Conservation (phyloP, 306 rosid genomes). For the Parietaria judaica region DNA sequence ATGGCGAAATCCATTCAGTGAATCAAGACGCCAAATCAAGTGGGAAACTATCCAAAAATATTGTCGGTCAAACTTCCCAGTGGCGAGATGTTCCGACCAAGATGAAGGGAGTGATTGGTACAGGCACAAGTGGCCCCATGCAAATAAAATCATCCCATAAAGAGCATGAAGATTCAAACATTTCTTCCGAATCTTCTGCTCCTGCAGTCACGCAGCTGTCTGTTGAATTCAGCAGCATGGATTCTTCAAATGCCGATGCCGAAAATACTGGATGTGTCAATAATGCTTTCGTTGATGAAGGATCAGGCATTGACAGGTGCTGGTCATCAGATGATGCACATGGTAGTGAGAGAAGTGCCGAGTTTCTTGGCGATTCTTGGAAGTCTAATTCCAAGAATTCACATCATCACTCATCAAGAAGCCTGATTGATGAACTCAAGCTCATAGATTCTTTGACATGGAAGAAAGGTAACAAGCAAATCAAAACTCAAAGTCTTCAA, state of each 20-base stretch:
- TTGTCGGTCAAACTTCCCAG: slow-evolving; percentile 28
- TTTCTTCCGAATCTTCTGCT: slow-evolving; percentile 50
- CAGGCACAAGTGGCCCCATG: slow-evolving; percentile 23
- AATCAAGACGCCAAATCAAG: slow-evolving; percentile 27
- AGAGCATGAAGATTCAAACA: slow-evolving; percentile 40
- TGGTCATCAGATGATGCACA: slow-evolving; percentile 43
- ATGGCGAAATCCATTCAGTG: slow-evolving; percentile 15
- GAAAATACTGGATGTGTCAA: slow-evolving; percentile 29
- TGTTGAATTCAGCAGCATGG: slow-evolving; percentile 33
- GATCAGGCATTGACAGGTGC: slow-evolving; percentile 40
- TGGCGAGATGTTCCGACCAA: slow-evolving; percentile 64
- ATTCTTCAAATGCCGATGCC: slow-evolving; percentile 33
- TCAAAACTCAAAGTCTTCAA: slow-evolving; percentile 18
- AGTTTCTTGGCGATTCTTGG: slow-evolving; percentile 25
- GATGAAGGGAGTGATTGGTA: slow-evolving; percentile 27
- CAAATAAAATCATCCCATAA: slow-evolving; percentile 20
- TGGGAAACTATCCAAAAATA: slow-evolving; percentile 18
- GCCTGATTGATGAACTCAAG: slow-evolving; percentile 53
- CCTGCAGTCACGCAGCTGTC: slow-evolving; percentile 43
- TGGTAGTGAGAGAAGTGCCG: slow-evolving; percentile 42
- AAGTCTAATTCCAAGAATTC: slow-evolving; percentile 23
- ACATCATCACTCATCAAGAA: slow-evolving; percentile 34
- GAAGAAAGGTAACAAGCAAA: slow-evolving; percentile 35
- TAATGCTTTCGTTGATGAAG: slow-evolving; percentile 45
- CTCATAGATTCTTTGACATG: slow-evolving; percentile 49